Conservation (phyloP, 2,329 filamentous ascomycete genomes). For the Neopestalotiopsis sp. region DNA sequence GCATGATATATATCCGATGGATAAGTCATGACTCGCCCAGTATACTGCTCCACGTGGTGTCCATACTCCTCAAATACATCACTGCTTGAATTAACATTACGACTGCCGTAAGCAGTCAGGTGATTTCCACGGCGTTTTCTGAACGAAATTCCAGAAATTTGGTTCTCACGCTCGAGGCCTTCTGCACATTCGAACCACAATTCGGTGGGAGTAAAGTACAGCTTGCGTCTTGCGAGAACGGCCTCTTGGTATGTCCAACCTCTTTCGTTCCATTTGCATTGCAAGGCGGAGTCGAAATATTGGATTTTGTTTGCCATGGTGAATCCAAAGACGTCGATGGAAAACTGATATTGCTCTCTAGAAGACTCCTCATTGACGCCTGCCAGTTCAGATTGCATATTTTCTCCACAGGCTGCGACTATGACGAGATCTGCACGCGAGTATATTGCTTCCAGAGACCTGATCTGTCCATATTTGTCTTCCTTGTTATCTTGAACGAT, state of each 20-base stretch:
- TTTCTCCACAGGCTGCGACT: background rate
- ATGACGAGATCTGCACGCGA: background rate
- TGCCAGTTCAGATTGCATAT: background rate
- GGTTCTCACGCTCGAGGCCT: background rate
- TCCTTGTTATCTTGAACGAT: background rate
- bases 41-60: background rate
- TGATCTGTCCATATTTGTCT: background rate
- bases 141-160: too few species aligned
- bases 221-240: background rate
- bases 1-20: background rate
- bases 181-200: background rate
- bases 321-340: background rate
- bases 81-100: background rate
- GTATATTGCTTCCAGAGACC: background rate
- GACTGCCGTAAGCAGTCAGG: background rate
- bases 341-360: background rate
- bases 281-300: accelerated
- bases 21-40: background rate
- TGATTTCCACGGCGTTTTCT: too few species aligned
- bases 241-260: slow-evolving; percentile 4
- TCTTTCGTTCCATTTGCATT: background rate
- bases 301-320: background rate
- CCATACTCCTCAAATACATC: background rate
- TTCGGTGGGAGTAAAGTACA: background rate
- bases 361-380: background rate